Conservation (phyloP, 208 protist genomes). For the Naegleria fowleri region DNA sequence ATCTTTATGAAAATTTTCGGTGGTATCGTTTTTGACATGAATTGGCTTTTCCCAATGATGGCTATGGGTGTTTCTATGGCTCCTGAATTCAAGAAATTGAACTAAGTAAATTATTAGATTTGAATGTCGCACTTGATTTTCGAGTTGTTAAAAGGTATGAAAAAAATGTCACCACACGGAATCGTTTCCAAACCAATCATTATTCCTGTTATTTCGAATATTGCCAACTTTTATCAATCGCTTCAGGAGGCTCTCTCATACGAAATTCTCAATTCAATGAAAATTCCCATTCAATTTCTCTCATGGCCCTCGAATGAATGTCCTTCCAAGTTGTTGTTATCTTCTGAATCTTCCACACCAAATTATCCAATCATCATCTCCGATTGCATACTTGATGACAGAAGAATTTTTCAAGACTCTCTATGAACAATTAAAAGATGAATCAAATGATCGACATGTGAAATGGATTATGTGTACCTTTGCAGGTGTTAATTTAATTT, state of each 20-base stretch:
- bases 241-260: not conserved
- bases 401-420: no score
- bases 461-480: not conserved
- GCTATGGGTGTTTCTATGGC: slow-evolving; percentile 1
- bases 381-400: no score
- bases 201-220: not conserved
- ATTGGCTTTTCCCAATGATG: not conserved
- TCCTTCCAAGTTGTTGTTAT: no score
- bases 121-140: not conserved
- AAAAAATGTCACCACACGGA: no score
- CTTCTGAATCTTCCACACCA: no score
- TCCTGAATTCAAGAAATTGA: not conserved
- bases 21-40: slow-evolving; percentile 7
- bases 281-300: no score
- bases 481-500: not conserved
- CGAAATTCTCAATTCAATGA: no score
- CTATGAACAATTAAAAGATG: no score
- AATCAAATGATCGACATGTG: not conserved
- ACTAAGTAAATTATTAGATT: not conserved
- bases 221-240: not conserved
- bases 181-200: no score
- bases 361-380: no score
- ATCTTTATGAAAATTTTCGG: slow-evolving; percentile 30
- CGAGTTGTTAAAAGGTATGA: no score
- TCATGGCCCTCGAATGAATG: no score